These are phyloP conservation scores for Ichthyophthirius multifiliis DNA, from an alignment of 169 alveolate genomes.

Conservation along the genomic window DNA sequence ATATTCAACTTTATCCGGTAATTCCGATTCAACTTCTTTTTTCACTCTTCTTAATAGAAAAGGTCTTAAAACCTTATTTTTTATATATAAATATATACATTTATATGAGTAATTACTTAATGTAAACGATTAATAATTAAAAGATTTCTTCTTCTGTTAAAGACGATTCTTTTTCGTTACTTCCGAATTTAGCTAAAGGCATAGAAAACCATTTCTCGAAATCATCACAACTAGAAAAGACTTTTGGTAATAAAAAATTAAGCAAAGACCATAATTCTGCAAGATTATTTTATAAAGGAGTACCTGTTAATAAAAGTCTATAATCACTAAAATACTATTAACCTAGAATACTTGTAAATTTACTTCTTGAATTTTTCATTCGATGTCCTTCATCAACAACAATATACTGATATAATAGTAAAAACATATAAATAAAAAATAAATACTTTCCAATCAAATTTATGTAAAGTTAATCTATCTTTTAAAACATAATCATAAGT, in stretches of 20 bases:
- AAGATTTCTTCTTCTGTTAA: conserved; percentile 89
- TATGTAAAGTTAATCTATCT: conserved; percentile 74
- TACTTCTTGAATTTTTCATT: conserved; percentile 93
- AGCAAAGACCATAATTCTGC: conserved; percentile 91
- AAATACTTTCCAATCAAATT: conserved; percentile 84
- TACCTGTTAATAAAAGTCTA: conserved; percentile 91
- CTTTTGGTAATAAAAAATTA: conserved; percentile 86
- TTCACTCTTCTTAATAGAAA: conserved; percentile 92
- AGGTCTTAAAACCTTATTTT: conserved; percentile 81
- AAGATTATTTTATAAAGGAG: conserved; percentile 89
- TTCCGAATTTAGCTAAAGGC: conserved; percentile 79
- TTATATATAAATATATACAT: background rate
- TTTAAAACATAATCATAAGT: conserved; percentile 87
- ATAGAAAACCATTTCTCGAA: conserved; percentile 91
- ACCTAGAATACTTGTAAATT: conserved; percentile 86
- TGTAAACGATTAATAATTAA: conserved; percentile 89
- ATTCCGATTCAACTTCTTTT: conserved; percentile 92
- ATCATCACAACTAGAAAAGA: conserved; percentile 89
- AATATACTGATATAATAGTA: conserved; percentile 59
- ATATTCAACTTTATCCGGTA: conserved; percentile 91
- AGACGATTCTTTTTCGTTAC: conserved; percentile 77
- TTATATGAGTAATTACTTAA: conserved; percentile 50
- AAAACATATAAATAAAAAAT: background rate
- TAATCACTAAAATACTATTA: conserved; percentile 75
- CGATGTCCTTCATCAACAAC: conserved; percentile 96